Conservation (phyloP, 2,329 filamentous ascomycete genomes). For the Colletotrichum karsti region DNA sequence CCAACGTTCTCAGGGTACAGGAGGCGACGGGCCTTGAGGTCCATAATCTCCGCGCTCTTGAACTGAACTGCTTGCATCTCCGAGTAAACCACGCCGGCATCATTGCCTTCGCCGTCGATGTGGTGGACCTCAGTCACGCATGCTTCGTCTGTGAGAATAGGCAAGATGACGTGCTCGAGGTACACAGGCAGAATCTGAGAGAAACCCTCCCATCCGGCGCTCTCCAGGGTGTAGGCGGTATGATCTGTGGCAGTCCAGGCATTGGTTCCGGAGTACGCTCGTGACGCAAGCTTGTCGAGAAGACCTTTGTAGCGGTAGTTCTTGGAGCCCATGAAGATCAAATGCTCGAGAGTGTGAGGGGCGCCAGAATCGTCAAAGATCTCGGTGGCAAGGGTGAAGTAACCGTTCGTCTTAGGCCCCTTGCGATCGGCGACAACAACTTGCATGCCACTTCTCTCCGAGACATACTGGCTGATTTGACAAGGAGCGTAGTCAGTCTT, state of each 20-base stretch:
- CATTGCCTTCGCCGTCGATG: slow-evolving; percentile 90
- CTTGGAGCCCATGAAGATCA: slow-evolving; percentile 90
- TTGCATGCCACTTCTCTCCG: slow-evolving; percentile 91
- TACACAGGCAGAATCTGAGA: slow-evolving; percentile 94
- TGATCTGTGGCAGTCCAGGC: slow-evolving; percentile 98
- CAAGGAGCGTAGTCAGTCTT: slow-evolving; percentile 89
- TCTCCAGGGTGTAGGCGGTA: slow-evolving; percentile 94
- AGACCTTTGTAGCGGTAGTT: slow-evolving; percentile 95
- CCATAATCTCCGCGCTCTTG: slow-evolving; percentile 84
- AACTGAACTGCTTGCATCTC: slow-evolving; percentile 99
- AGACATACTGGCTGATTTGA: slow-evolving; percentile 94
- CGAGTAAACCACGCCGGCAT: slow-evolving; percentile 97
- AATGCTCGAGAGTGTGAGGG: slow-evolving; percentile 84
- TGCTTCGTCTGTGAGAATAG: slow-evolving; percentile 89
- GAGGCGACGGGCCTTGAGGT: slow-evolving; percentile 79
- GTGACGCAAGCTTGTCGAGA: slow-evolving; percentile 90
- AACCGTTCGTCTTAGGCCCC: slow-evolving; percentile 94
- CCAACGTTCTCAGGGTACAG: slow-evolving; percentile 90
- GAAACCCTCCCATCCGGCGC: slow-evolving; percentile 97
- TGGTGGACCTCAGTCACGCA: slow-evolving; percentile 98
- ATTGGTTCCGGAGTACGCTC: slow-evolving; percentile 94
- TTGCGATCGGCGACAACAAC: slow-evolving; percentile 91
- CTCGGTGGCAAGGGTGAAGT: slow-evolving; percentile 95
- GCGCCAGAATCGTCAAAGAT: slow-evolving; percentile 97
- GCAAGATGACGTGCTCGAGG: slow-evolving; percentile 90